Evolutionary conservation across 345 rosid species (phyloP).

Genomic region (Rhizophora mangle): DNA sequence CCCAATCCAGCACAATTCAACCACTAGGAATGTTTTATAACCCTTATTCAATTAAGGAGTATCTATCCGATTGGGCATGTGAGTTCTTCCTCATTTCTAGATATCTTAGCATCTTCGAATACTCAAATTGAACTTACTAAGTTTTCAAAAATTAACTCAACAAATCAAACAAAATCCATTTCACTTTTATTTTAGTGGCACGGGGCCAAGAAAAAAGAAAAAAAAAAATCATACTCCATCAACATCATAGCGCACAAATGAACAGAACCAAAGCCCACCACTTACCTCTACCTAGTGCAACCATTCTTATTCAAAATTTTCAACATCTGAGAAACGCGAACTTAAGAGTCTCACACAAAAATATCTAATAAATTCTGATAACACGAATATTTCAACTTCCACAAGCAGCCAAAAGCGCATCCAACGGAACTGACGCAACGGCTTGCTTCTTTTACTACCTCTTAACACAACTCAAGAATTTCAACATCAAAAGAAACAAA

Average conservation of each 20-base stretch:
- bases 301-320: not conserved
- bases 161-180: no score
- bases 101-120: no score
- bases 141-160: no score
- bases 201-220: not conserved
- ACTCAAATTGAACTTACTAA: no score
- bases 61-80: no score
- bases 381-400: not conserved
- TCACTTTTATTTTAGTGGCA: no score
- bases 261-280: conserved; percentile 9
- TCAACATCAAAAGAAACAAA: not conserved
- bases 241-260: not conserved
- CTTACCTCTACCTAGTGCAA: not conserved
- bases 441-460: not conserved
- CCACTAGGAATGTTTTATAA: not conserved
- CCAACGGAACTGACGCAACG: not conserved
- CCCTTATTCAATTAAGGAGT: no score
- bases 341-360: not conserved
- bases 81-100: no score
- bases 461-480: not conserved
- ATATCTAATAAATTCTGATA: not conserved
- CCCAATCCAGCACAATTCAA: not conserved
- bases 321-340: not conserved
- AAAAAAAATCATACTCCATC: not conserved
- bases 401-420: not conserved